Percentiles rank a stretch among this genome's conserved stretches.
phyloP scores from a whole-genome alignment of 192 early-diverging fungal species.

The Rhizophagus prolifer region DNA sequence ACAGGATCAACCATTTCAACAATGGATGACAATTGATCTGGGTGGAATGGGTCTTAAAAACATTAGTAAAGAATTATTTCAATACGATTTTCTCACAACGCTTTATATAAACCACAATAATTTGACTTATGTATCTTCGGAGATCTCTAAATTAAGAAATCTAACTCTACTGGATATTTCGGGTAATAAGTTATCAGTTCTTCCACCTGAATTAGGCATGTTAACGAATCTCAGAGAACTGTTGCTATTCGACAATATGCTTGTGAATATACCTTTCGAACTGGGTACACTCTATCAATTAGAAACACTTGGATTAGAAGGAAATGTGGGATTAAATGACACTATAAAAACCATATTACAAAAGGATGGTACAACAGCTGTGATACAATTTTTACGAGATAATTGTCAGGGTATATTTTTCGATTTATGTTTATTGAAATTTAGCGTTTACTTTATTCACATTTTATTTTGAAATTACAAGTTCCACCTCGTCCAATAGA shows the following conservation, averaged over 20 bases:
- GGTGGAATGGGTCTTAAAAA: slow-evolving; percentile 94
- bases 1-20: slow-evolving; percentile 39
- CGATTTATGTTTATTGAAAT: not conserved
- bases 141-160: slow-evolving; percentile 63
- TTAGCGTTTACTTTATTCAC: not conserved
- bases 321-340: slow-evolving; percentile 83
- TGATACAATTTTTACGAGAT: slow-evolving; percentile 86
- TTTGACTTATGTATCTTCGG: slow-evolving; percentile 71
- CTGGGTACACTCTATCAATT: slow-evolving; percentile 87
- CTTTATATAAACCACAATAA: slow-evolving; percentile 97
- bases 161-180: slow-evolving; percentile 83
- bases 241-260: slow-evolving; percentile 86
- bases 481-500: slow-evolving; percentile 78
- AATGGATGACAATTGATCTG: slow-evolving; percentile 88
- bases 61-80: slow-evolving; percentile 72
- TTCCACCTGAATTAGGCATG: slow-evolving; percentile 90
- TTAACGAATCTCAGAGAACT: slow-evolving; percentile 80
- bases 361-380: slow-evolving; percentile 82
- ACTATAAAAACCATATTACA: slow-evolving; percentile 75
- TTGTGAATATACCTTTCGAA: slow-evolving; percentile 82
- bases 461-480: slow-evolving; percentile 30
- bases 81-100: slow-evolving; percentile 83
- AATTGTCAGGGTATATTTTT: slow-evolving; percentile 69
- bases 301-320: slow-evolving; percentile 90
- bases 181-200: slow-evolving; percentile 77